A percentile compares a stretch with the other conserved stretches of the same genome.
Evolutionary conservation across 2,329 filamentous ascomycete species (phyloP).

Genomic region (Elsinoe necatrix): DNA sequence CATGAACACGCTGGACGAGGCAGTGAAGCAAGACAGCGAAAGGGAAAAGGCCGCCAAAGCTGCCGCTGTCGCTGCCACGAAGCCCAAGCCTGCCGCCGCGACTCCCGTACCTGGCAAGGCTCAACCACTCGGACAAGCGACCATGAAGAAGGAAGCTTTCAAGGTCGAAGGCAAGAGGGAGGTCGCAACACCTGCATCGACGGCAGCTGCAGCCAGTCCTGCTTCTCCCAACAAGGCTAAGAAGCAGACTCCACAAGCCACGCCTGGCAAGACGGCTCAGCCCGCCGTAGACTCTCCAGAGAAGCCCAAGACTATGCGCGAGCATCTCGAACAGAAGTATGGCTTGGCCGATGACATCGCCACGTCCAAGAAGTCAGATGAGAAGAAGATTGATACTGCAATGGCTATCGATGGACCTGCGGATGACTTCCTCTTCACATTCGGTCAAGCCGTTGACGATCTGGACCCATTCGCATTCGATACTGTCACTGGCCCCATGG

Average conservation of each 20-base stretch:
- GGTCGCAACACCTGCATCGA: conserved; percentile 29
- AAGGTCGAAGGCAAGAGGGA: conserved; percentile 29
- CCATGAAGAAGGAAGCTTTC: conserved; percentile 22
- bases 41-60: conserved; percentile 31
- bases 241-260: conserved; percentile 21
- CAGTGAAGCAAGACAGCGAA: conserved; percentile 41
- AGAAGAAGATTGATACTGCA: conserved; percentile 16
- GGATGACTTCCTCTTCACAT: conserved; percentile 1
- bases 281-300: conserved; percentile 18
- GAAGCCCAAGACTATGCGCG: conserved; percentile 25
- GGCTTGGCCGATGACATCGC: conserved; percentile 18
- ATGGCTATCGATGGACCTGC: neutral
- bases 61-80: conserved; percentile 21
- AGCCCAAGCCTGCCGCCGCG: conserved; percentile 21
- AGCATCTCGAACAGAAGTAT: conserved; percentile 26
- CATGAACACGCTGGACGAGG: conserved; percentile 44
- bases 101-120: conserved; percentile 13
- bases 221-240: conserved; percentile 31
- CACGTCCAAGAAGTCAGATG: conserved; percentile 10
- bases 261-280: conserved; percentile 20
- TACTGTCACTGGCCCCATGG: neutral
- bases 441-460: conserved; percentile 8
- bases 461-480: conserved; percentile 10
- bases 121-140: conserved; percentile 23
- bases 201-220: conserved; percentile 22